phyloP scores from a whole-genome alignment of 2,329 filamentous ascomycete species.

The Bretziella fagacearum region DNA sequence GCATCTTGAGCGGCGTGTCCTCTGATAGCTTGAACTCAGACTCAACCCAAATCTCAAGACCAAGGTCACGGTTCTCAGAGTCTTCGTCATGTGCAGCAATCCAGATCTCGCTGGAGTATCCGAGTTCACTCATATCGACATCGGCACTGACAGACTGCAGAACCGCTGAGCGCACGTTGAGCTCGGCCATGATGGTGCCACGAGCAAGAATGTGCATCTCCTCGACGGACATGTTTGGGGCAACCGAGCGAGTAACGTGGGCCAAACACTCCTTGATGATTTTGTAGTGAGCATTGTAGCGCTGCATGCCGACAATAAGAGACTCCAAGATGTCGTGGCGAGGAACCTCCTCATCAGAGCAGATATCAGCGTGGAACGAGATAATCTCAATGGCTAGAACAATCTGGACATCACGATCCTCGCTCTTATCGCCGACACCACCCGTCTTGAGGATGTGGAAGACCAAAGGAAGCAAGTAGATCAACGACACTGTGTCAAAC shows the following conservation, averaged over 20 bases:
- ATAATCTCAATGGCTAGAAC: slow-evolving; percentile 78
- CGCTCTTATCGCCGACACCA: slow-evolving; percentile 53
- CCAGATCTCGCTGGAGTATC: slow-evolving; percentile 84
- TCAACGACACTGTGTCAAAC: slow-evolving; percentile 73
- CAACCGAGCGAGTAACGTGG: slow-evolving; percentile 69
- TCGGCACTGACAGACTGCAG: slow-evolving; percentile 83
- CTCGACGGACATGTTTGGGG: slow-evolving; percentile 54
- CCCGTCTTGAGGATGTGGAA: slow-evolving; percentile 64
- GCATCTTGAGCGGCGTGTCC: slow-evolving; percentile 47
- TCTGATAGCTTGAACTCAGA: slow-evolving; percentile 58
- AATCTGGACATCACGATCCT: slow-evolving; percentile 78
- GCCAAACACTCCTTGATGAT: slow-evolving; percentile 81
- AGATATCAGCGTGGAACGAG: slow-evolving; percentile 71
- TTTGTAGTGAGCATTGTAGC: slow-evolving; percentile 86
- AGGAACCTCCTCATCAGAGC: slow-evolving; percentile 57
- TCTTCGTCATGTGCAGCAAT: slow-evolving; percentile 82
- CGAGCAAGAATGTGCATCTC: slow-evolving; percentile 65
- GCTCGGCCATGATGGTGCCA: slow-evolving; percentile 63
- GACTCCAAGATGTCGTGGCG: slow-evolving; percentile 54
- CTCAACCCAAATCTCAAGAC: slow-evolving; percentile 85
- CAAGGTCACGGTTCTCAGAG: slow-evolving; percentile 70
- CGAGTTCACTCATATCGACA: slow-evolving; percentile 74
- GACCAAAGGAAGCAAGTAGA: slow-evolving; percentile 71
- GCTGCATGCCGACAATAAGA: slow-evolving; percentile 70
- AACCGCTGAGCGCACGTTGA: slow-evolving; percentile 64